phyloP scores from a whole-genome alignment of 768 basidiomycete species.

The Hygrophorus pudorinus region DNA sequence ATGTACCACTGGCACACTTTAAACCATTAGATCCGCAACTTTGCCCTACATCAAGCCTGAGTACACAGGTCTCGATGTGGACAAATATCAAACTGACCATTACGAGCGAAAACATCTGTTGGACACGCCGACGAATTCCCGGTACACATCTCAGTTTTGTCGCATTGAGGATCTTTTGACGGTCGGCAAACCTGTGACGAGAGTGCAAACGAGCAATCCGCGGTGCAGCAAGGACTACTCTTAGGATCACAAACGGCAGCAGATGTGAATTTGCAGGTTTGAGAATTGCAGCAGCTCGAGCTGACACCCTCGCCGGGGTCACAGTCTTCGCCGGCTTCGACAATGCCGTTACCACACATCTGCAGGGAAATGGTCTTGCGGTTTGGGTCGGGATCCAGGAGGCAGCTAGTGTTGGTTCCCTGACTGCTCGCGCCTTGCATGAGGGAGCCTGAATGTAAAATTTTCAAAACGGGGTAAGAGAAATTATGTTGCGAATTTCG shows the following conservation, averaged over 20 bases:
- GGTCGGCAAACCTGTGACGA: conserved; percentile 62
- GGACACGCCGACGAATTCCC: conserved; percentile 71
- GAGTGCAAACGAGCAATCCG: conserved; percentile 59
- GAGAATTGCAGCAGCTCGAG: conserved; percentile 63
- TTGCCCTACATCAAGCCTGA: conserved; percentile 31
- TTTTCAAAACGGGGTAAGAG: background rate
- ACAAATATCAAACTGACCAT: conserved; percentile 35
- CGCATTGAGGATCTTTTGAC: conserved; percentile 55
- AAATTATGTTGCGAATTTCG: conserved; percentile 7
- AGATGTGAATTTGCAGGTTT: conserved; percentile 63
- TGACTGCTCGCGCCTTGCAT: conserved; percentile 38
- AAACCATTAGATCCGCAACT: conserved; percentile 56
- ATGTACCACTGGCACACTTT: conserved; percentile 68
- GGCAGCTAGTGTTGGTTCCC: conserved; percentile 53
- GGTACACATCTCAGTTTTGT: conserved; percentile 64
- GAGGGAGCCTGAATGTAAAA: conserved; percentile 46
- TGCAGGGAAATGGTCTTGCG: conserved; percentile 47
- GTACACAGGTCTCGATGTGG: background rate
- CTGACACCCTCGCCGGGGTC: conserved; percentile 60
- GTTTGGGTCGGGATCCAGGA: conserved; percentile 44
- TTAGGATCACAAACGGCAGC: conserved; percentile 73
- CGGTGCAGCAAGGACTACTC: conserved; percentile 68
- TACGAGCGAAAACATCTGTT: conserved; percentile 44
- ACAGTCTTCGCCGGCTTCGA: conserved; percentile 78
- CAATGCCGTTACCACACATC: conserved; percentile 80